Base-by-base conservation (phyloP, 192 early-diverging fungal species). In the Spinellus fusiger region DNA sequence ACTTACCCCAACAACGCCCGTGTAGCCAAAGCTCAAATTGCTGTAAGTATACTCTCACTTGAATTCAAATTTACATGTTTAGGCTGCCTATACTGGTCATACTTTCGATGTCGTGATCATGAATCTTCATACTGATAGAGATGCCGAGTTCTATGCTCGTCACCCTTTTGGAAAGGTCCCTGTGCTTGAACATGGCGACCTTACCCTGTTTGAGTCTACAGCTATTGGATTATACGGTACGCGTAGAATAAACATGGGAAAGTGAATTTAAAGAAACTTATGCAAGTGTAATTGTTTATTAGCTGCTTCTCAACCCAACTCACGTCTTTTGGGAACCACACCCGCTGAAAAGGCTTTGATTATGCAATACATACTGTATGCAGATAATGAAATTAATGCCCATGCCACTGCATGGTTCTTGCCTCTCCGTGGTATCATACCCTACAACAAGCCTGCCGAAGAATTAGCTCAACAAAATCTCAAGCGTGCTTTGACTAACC, bases 141-240 rank as follows among this genome's bases (percentile, higher is more conserved):
- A 80, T 40, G 71, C 85, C 46, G 93, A 89, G 76, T 95, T 83
- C 80, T 74, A 90, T 58, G 83, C 80, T 72, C 96, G 95, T 81
- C 95, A 89, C 84, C 92, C 92, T 22, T 62, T 86, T 49, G 91
- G 91, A 68, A 95, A 95, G 84, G 84, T 93, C 55, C 95, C 95
- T 33, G 85, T 75, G 29, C 95, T 93, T 59, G 94, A 93, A 74
- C 80, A 81, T 63, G 77, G 84, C 65, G 86, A 95, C 26, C 79
- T 85, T 71, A 64, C 65, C 61, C 61, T 89, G 66, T 79, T 78
- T 59, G 93, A 98, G 79, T 88, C 85, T 53, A 84, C 76, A 70
- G 95, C 93, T 58, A 96, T 98, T 68, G 92, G 92, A 29, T 90
- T 89, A 87, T 95, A 97, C 71, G 77, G 89, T 90, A n/a, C n/a